Evolutionary conservation across 331 rosid species (phyloP).

Genomic region (Phaseolus coccineus): DNA sequence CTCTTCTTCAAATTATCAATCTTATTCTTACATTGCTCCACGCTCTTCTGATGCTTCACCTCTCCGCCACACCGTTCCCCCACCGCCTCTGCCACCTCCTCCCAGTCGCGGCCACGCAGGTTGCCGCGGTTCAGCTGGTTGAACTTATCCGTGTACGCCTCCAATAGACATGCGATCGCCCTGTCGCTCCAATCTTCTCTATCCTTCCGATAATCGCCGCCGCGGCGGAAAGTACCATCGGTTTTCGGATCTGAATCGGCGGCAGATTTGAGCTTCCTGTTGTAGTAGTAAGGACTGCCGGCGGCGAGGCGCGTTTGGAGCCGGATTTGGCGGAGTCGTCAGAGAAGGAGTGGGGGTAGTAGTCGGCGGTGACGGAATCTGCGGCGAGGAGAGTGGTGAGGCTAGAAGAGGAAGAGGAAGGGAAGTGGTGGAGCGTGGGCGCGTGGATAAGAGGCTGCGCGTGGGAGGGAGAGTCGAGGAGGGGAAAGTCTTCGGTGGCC

Average conservation of each 20-base stretch:
- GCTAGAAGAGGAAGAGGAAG: slow-evolving; percentile 35
- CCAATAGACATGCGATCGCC: slow-evolving; percentile 49
- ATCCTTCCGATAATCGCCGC: slow-evolving; percentile 52
- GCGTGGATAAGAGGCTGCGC: slow-evolving; percentile 46
- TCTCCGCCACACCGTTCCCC: not conserved
- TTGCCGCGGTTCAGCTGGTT: slow-evolving; percentile 54
- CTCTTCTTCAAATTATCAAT: slow-evolving; percentile 20
- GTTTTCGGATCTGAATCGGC: slow-evolving; percentile 30
- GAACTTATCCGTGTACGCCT: slow-evolving; percentile 48
- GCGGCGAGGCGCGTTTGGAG: slow-evolving; percentile 24
- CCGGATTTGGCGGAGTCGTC: slow-evolving; percentile 42
- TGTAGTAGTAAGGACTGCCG: not conserved
- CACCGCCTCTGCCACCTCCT: slow-evolving; percentile 9
- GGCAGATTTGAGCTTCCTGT: slow-evolving; percentile 40
- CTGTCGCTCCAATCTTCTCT: slow-evolving; percentile 53
- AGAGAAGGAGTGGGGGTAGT: slow-evolving; percentile 9
- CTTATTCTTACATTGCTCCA: slow-evolving; percentile 16
- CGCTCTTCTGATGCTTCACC: slow-evolving; percentile 1
- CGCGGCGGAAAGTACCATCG: not conserved
- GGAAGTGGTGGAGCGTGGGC: slow-evolving; percentile 51
- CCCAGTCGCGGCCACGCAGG: slow-evolving; percentile 57
- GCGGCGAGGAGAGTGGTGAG: slow-evolving; percentile 35
- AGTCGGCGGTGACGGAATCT: slow-evolving; percentile 16
- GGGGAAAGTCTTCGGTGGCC: slow-evolving; percentile 42
- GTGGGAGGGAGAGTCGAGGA: slow-evolving; percentile 46